These are phyloP conservation scores for Ceratopteris richardii DNA, from an alignment of 75 land plant genomes.

Conservation along the genomic window DNA sequence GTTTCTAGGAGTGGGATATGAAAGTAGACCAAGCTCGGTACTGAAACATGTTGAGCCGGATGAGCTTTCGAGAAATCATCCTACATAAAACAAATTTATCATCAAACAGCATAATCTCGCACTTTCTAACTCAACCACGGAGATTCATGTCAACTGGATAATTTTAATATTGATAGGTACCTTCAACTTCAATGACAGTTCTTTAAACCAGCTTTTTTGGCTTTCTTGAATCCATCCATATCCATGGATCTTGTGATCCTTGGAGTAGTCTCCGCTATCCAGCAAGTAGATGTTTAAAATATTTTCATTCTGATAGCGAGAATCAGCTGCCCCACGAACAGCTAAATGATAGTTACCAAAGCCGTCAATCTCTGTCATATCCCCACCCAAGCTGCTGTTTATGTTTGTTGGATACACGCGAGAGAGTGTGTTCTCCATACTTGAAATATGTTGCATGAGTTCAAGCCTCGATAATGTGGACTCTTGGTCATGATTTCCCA, in stretches of 20 bases:
- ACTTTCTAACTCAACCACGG: no score
- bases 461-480: conserved; percentile 64
- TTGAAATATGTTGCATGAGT: conserved; percentile 60
- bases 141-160: no score
- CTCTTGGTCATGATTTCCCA: conserved; percentile 97
- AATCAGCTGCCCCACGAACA: conserved; percentile 61
- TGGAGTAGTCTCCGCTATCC: conserved; percentile 78
- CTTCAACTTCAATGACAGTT: conserved; percentile 41
- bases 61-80: background rate
- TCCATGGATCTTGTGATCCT: conserved; percentile 36
- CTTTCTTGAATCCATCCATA: conserved; percentile 90
- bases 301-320: conserved; percentile 48
- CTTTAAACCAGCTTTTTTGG: conserved; percentile 67
- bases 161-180: conserved; percentile 35
- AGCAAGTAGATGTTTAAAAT: conserved; percentile 73
- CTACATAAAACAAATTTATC: background rate
- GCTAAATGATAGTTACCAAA: conserved; percentile 76
- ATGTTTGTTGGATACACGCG: conserved; percentile 32
- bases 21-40: conserved; percentile 76
- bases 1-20: conserved; percentile 90
- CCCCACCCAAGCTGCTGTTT: background rate
- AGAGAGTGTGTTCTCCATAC: conserved; percentile 81
- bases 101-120: no score
- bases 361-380: conserved; percentile 44
- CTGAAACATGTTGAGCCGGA: conserved; percentile 32